These are phyloP conservation scores for Arthrinium puccinioides DNA, from an alignment of 2,329 filamentous ascomycete genomes.

Conservation along the genomic window DNA sequence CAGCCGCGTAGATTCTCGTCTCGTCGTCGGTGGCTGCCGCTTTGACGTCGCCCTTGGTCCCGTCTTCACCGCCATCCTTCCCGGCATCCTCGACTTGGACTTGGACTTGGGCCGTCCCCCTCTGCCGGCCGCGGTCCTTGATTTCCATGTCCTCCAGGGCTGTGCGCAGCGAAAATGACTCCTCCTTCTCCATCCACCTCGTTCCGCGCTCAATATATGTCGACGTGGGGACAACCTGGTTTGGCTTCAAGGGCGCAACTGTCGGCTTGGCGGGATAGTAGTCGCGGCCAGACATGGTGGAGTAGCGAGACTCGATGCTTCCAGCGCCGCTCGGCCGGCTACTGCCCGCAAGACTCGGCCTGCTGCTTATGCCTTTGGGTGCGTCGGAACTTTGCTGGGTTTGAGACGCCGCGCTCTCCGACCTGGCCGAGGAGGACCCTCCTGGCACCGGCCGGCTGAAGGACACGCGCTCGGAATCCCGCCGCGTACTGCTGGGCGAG, in stretches of 20 bases:
- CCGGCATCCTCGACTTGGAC: conserved; percentile 5
- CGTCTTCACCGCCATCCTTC: conserved; percentile 3
- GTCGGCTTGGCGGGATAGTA: conserved; percentile 40
- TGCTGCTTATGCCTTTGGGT: conserved; percentile 6
- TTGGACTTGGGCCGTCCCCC: too few relatives aligned
- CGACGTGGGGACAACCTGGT: conserved; percentile 55
- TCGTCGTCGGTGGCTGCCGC: conserved; percentile 46
- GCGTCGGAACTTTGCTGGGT: conserved; percentile 22
- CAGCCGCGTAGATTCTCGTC: conserved; percentile 57
- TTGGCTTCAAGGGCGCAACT: conserved; percentile 41
- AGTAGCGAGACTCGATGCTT: conserved; percentile 45
- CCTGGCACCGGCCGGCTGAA: conserved; percentile 22
- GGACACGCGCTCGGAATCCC: conserved; percentile 20
- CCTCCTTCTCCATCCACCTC: conserved; percentile 76
- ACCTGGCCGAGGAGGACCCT: conserved; percentile 17
- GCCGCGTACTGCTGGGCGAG: conserved; percentile 17
- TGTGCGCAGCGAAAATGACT: conserved; percentile 60
- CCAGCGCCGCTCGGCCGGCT: conserved; percentile 34
- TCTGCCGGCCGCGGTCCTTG: conserved; percentile 20
- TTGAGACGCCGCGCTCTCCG: conserved; percentile 24
- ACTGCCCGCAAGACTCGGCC: conserved; percentile 16
- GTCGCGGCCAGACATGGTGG: conserved; percentile 40
- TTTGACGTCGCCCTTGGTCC: conserved; percentile 15
- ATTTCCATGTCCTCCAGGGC: conserved; percentile 70
- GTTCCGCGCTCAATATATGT: conserved; percentile 68